phyloP scores from a whole-genome alignment of 768 basidiomycete species.

The Infundibulicybe gibba region DNA sequence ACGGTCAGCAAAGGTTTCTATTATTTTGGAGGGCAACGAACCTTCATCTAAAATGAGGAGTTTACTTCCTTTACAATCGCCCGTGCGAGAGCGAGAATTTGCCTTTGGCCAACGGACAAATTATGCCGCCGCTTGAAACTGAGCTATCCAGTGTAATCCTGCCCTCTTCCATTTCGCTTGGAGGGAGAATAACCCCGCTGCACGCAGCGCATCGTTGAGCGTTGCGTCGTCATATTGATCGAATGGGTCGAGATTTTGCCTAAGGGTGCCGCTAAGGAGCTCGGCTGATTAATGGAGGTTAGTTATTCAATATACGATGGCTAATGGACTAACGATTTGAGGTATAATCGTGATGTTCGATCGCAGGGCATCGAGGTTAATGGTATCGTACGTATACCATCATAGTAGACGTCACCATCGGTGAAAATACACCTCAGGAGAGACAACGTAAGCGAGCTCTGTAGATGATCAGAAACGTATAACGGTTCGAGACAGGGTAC shows the following conservation, averaged over 20 bases:
- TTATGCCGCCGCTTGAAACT: conserved; percentile 58
- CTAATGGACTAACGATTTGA: conserved; percentile 30
- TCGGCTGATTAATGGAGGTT: conserved; percentile 26
- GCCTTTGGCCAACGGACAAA: conserved; percentile 74
- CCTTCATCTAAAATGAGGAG: conserved; percentile 65
- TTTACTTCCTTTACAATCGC: conserved; percentile 55
- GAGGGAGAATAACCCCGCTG: conserved; percentile 37
- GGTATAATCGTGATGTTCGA: conserved; percentile 60
- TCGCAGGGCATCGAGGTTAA: conserved; percentile 56
- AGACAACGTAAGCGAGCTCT: conserved; percentile 57
- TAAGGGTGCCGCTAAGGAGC: conserved; percentile 57
- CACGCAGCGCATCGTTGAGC: conserved; percentile 33
- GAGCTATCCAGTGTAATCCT: conserved; percentile 42
- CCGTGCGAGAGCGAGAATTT: conserved; percentile 63
- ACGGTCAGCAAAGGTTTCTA: conserved; percentile 28
- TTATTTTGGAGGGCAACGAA: conserved; percentile 21
- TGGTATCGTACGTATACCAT: conserved; percentile 42
- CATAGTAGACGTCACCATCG: conserved; percentile 52
- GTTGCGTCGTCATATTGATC: conserved; percentile 49
- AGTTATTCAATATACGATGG: neutral
- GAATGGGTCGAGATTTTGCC: conserved; percentile 70
- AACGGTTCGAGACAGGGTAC: neutral
- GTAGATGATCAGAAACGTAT: neutral
- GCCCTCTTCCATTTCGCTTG: conserved; percentile 43
- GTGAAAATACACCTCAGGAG: conserved; percentile 57